Conservation (phyloP, 2,329 filamentous ascomycete species). For the Botryotinia narcissicola region DNA sequence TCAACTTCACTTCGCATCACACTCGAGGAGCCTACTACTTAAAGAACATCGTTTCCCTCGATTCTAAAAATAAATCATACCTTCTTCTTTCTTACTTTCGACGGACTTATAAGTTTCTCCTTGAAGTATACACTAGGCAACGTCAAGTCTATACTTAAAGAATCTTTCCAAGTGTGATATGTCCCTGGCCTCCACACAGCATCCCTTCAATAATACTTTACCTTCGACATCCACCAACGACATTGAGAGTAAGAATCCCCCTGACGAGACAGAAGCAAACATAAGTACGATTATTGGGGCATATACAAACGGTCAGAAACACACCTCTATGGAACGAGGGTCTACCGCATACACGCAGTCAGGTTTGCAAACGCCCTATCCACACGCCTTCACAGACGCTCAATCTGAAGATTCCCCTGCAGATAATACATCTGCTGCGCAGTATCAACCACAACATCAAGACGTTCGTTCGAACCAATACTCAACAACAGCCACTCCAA, state of each 20-base stretch:
- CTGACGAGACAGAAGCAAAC: constrained; percentile 33
- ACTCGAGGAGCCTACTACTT: not conserved
- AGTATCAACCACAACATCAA: constrained; percentile 79
- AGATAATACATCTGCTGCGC: constrained; percentile 93
- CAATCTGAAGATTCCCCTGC: constrained; percentile 80
- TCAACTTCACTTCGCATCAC: not conserved
- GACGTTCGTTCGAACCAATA: constrained; percentile 63
- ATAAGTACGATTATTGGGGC: constrained; percentile 37
- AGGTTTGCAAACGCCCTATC: constrained; percentile 78
- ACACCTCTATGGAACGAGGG: constrained; percentile 56
- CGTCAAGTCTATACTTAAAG: constrained; percentile 13
- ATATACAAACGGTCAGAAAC: constrained; percentile 31
- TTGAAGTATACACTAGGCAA: constrained; percentile 10
- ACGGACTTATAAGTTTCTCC: not conserved
- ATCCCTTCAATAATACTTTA: constrained; percentile 26
- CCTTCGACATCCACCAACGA: constrained; percentile 23
- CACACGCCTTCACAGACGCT: constrained; percentile 62
- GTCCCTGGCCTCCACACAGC: constrained; percentile 39
- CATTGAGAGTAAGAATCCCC: constrained; percentile 14
- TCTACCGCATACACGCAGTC: constrained; percentile 78
- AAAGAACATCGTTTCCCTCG: not conserved
- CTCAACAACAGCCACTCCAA: constrained; percentile 74
- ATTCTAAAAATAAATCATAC: not conserved
- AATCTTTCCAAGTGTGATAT: constrained; percentile 35
- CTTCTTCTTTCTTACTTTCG: not conserved